Percentiles rank a stretch among this genome's conserved stretches.
Evolutionary conservation across 345 rosid genomes (phyloP).

Genomic region (Camelina laxa): DNA sequence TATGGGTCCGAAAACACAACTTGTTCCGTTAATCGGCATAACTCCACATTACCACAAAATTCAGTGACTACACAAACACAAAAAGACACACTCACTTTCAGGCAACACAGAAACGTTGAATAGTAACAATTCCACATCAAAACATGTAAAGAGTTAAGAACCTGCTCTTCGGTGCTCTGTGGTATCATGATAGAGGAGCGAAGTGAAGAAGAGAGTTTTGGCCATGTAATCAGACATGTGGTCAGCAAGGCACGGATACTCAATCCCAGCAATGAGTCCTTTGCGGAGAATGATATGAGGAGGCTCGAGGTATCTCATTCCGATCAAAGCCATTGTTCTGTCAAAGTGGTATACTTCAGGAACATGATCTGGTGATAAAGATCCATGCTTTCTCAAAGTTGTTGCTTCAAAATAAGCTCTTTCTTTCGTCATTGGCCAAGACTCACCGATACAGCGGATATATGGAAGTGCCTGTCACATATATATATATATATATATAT

Average conservation of each 20-base stretch:
- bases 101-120: background rate
- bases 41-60: constrained; percentile 92
- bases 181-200: constrained; percentile 73
- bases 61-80: constrained; percentile 73
- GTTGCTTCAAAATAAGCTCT: constrained; percentile 82
- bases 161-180: constrained; percentile 84
- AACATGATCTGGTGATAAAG: constrained; percentile 73
- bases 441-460: constrained; percentile 83
- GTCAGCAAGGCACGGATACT: constrained; percentile 77
- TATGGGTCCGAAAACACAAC: constrained; percentile 97
- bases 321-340: constrained; percentile 85
- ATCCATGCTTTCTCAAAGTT: constrained; percentile 70
- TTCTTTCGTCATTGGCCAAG: constrained; percentile 98
- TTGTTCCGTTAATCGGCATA: constrained; percentile 91
- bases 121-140: background rate
- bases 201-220: constrained; percentile 77
- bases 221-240: constrained; percentile 90
- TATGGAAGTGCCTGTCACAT: constrained; percentile 85
- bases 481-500: background rate
- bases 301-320: constrained; percentile 92
- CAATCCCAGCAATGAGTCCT: constrained; percentile 83
- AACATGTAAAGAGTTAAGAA: background rate
- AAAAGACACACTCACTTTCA: background rate
- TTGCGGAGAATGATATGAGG: constrained; percentile 93
- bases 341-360: constrained; percentile 96